Conservation (phyloP, 164 flowering plant species). For the Liquidambar formosana region DNA sequence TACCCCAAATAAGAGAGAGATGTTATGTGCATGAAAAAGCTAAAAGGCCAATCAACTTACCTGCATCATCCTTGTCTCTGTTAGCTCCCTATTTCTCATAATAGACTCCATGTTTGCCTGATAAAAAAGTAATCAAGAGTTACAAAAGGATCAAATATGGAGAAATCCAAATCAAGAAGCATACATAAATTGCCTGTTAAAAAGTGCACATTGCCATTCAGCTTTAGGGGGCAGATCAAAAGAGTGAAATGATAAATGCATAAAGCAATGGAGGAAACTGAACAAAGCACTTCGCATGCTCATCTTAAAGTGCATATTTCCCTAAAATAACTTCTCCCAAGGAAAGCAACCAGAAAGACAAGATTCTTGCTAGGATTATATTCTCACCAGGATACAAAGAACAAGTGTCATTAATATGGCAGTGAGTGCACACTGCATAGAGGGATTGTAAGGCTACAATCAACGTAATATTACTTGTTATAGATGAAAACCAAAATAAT, state of each 20-base stretch:
- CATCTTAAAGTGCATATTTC: too few species aligned
- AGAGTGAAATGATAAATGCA: background rate
- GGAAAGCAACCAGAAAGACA: too few species aligned
- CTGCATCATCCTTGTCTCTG: conserved; percentile 98
- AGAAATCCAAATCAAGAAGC: background rate
- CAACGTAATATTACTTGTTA: too few species aligned
- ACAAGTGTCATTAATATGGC: too few species aligned
- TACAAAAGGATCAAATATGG: background rate
- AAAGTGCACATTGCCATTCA: too few species aligned
- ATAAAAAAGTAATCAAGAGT: conserved; percentile 11
- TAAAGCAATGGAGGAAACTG: background rate
- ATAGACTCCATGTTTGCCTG: conserved; percentile 94
- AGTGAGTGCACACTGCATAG: too few species aligned
- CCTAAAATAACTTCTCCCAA: too few species aligned
- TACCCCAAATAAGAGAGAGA: conserved; percentile 1
- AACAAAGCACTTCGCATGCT: background rate
- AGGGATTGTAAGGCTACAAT: too few species aligned
- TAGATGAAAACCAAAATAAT: too few species aligned
- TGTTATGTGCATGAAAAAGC: background rate
- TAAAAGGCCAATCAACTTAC: conserved; percentile 35
- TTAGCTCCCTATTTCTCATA: conserved; percentile 88
- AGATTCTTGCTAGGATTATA: too few species aligned
- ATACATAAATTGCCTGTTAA: background rate
- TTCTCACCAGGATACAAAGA: too few species aligned
- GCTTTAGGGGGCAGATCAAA: background rate